Base-by-base conservation (phyloP, 1,284 basidiomycete genomes). In the Ceratobasidium sp. region DNA sequence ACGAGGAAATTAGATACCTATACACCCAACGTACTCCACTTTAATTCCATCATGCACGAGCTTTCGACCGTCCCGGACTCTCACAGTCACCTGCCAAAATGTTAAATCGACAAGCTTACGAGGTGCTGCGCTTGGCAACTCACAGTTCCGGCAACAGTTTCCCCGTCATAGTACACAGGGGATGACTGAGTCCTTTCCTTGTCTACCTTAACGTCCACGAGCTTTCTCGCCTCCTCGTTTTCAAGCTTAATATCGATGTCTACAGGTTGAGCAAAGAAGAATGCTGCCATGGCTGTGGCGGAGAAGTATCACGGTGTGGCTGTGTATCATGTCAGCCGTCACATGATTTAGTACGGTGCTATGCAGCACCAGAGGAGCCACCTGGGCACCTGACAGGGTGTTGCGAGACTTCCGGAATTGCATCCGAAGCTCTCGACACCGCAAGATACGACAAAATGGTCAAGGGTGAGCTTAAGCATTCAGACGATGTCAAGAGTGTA, bases 11-110 rank as follows among this genome's bases (percentile, higher is more conserved):
- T 41, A 80, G 91, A 62, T 76, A 94, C 96, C 96, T 79, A 98
- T 98, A 77, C 93, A 95, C 16, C 97, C 97, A 18, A 97, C 92
- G 78, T 99, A 96, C 82, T 99, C 97, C 72, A 99, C 93, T 82
- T 98, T 96, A 80, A 99, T 96, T 1, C 98, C 97, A 63, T 99
- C 97, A 79, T 99, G 98, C 32, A 91, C 88, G 70, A 98, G 85
- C 82, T 93, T 95, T 88, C 98, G 98, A 14, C 97, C 96, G 79
- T 98, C 97, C 62, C 95, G 89, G 16, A 97, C 91, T 35, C 95
- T 88, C 69, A 98, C 90, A 18, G 91, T 87, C 0, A 95, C 92
- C 94, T 98, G 78, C 16, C 52, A 28, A 23, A 16, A 21, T n/a
- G 50, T 21, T 46, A 41, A 52, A 63, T 28, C 14, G 72, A 18